Conservation (phyloP, 2,329 filamentous ascomycete species). For the Pyrenophora seminiperda region DNA sequence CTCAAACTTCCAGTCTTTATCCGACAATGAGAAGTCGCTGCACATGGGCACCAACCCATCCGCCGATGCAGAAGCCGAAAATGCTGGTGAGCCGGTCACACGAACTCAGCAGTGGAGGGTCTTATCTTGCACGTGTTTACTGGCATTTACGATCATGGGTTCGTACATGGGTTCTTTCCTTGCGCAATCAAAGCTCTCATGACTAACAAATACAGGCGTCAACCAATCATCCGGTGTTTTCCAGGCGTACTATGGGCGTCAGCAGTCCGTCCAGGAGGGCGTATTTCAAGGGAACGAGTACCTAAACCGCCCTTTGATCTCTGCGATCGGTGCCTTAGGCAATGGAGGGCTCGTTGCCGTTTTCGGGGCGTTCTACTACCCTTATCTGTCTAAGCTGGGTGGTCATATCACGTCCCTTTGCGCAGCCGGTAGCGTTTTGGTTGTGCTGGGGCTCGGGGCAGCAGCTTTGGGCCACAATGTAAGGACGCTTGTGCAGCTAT, state of each 20-base stretch:
- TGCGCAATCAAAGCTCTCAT: background rate
- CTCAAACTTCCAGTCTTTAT: background rate
- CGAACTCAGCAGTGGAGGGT: constrained; percentile 21
- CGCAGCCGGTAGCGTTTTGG: constrained; percentile 16
- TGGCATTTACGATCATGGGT: constrained; percentile 23
- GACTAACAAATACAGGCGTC: constrained; percentile 19
- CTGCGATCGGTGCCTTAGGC: constrained; percentile 24
- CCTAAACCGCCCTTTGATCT: constrained; percentile 20
- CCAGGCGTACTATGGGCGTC: constrained; percentile 30
- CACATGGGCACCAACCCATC: background rate
- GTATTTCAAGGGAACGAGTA: constrained; percentile 17
- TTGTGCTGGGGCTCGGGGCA: constrained; percentile 20
- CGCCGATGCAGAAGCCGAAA: background rate
- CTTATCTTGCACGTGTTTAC: constrained; percentile 19
- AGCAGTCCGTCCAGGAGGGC: constrained; percentile 15
- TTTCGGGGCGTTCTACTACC: constrained; percentile 26
- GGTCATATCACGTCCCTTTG: constrained; percentile 23
- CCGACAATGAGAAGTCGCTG: background rate
- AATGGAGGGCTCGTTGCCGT: constrained; percentile 27
- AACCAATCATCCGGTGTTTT: constrained; percentile 26
- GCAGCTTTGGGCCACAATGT: constrained; percentile 25
- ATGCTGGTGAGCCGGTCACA: constrained; percentile 18
- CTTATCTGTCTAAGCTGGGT: constrained; percentile 25
- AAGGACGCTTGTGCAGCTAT: background rate
- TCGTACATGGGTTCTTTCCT: background rate